Percentiles rank a stretch among this genome's conserved stretches.
These are phyloP conservation scores for Vitis cinerea DNA, from an alignment of 164 flowering plant species.

Conservation along the genomic window DNA sequence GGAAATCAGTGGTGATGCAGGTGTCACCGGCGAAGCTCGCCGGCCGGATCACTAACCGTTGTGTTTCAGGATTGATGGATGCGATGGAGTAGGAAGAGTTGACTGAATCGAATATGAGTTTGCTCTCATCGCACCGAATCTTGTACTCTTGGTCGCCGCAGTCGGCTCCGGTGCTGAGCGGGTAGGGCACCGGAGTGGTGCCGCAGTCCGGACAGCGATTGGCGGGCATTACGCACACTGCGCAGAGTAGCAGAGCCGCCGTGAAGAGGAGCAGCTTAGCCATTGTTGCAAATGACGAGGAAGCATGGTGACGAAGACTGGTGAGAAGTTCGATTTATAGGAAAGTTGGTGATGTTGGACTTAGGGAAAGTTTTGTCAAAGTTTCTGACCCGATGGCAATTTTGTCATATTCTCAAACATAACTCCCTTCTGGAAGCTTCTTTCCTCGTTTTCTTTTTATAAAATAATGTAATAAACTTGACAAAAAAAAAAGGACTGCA, in stretches of 20 bases:
- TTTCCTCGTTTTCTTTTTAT: no score
- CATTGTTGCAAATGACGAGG: no score
- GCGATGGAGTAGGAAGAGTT: constrained; percentile 44
- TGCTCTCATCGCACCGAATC: constrained; percentile 32
- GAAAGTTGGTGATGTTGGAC: no score
- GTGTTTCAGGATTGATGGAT: constrained; percentile 30
- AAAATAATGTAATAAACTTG: no score
- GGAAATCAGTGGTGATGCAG: constrained; percentile 43
- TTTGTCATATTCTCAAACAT: no score
- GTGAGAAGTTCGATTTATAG: no score
- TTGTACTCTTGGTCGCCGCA: constrained; percentile 55
- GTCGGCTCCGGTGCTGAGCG: constrained; percentile 42
- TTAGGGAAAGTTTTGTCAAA: no score
- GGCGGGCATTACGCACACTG: constrained; percentile 13
- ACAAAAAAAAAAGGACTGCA: no score
- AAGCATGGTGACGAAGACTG: no score
- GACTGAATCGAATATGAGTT: constrained; percentile 27
- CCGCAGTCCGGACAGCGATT: constrained; percentile 42
- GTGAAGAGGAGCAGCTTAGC: constrained; percentile 12
- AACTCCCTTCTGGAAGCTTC: no score
- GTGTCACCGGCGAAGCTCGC: constrained; percentile 33
- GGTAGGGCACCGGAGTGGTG: constrained; percentile 45
- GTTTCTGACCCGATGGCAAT: no score
- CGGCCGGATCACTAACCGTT: constrained; percentile 41
- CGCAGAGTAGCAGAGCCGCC: constrained; percentile 21